phyloP scores from a whole-genome alignment of 2,329 filamentous ascomycete species.

The Curvularia sp. region DNA sequence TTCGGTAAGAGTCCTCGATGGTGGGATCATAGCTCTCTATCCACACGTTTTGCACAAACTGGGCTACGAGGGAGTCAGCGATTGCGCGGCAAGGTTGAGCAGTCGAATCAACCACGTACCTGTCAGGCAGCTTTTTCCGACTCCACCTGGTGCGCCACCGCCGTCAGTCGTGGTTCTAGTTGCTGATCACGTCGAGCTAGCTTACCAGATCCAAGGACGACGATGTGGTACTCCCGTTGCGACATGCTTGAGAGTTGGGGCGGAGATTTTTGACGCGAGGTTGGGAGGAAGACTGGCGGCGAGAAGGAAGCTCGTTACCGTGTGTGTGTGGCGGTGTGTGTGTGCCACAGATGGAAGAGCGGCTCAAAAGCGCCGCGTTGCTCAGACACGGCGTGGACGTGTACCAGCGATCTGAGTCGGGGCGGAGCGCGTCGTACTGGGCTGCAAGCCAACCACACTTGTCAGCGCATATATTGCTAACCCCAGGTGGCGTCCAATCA shows the following conservation, averaged over 20 bases:
- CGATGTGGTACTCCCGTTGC: constrained; percentile 55
- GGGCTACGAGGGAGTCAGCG: constrained; percentile 60
- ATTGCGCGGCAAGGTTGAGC: not conserved
- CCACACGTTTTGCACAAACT: constrained; percentile 94
- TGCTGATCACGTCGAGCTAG: constrained; percentile 23
- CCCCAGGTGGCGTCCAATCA: constrained; percentile 32
- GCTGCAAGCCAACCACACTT: constrained; percentile 38
- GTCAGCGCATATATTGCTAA: constrained; percentile 37
- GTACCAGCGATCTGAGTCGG: constrained; percentile 28
- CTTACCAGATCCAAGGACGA: constrained; percentile 54
- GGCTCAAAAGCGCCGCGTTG: constrained; percentile 32
- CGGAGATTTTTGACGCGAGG: constrained; percentile 19
- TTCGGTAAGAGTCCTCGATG: constrained; percentile 68
- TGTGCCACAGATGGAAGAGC: constrained; percentile 44
- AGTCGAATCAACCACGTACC: constrained; percentile 61
- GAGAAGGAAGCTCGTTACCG: constrained; percentile 26
- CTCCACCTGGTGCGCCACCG: constrained; percentile 68
- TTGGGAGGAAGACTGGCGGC: constrained; percentile 16
- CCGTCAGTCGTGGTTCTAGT: constrained; percentile 34
- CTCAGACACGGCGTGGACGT: constrained; percentile 30
- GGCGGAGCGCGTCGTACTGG: constrained; percentile 33
- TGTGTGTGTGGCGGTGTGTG: constrained; percentile 35
- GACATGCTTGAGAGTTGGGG: constrained; percentile 41
- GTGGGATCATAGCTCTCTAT: constrained; percentile 76
- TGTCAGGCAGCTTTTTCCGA: constrained; percentile 91